phyloP scores from a whole-genome alignment of 768 basidiomycete genomes.

The Lyophyllum decastes region DNA sequence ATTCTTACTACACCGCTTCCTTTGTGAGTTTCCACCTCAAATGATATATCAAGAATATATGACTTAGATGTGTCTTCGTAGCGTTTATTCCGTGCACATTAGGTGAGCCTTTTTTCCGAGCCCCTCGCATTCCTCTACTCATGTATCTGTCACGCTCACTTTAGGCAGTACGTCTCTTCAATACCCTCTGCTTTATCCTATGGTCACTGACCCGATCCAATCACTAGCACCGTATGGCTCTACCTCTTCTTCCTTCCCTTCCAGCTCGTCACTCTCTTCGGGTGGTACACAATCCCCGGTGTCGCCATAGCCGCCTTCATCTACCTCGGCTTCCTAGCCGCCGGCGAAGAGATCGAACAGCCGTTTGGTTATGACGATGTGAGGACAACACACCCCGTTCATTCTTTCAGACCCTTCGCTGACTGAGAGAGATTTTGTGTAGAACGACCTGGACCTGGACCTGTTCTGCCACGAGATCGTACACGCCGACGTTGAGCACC shows the following conservation, averaged over 20 bases:
- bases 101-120: slow-evolving; percentile 31
- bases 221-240: slow-evolving; percentile 65
- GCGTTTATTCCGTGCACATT: slow-evolving; percentile 67
- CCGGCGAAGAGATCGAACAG: slow-evolving; percentile 71
- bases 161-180: slow-evolving; percentile 30
- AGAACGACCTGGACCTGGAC: slow-evolving; percentile 72
- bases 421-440: no score
- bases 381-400: slow-evolving; percentile 11
- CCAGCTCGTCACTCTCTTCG: slow-evolving; percentile 64
- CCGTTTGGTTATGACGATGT: slow-evolving; percentile 71
- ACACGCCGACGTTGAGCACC: slow-evolving; percentile 54
- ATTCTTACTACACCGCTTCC: slow-evolving; percentile 67
- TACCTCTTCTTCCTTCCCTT: slow-evolving; percentile 80
- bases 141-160: not conserved
- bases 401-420: no score
- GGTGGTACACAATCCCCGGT: slow-evolving; percentile 67
- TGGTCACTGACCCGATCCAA: not conserved
- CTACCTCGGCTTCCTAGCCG: slow-evolving; percentile 70
- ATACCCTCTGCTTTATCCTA: not conserved
- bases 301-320: slow-evolving; percentile 69
- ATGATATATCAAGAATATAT: no score
- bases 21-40: slow-evolving; percentile 45
- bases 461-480: slow-evolving; percentile 61
- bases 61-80: no score
- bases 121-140: not conserved